Evolutionary conservation across 2,329 filamentous ascomycete species (phyloP), one percentile per base, ranked within the genome.

Genomic region (Phaeomoniella chlamydospora): DNA sequence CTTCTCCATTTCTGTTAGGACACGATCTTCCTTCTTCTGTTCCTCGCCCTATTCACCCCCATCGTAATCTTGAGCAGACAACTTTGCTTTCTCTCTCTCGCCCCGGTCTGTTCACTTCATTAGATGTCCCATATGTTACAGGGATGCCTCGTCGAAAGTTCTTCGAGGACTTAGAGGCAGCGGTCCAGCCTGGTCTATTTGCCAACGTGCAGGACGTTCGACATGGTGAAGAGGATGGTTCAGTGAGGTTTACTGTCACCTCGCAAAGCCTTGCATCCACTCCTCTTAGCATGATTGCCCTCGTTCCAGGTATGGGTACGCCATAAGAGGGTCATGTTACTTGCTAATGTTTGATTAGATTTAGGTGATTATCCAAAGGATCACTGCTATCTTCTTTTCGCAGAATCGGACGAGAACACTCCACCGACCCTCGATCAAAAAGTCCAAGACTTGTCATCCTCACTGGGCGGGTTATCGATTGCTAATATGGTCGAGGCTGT

Each of bases 71-170:
- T n/a, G n/a, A n/a, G n/a, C n/a, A n/a, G n/a, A n/a, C n/a, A n/a
- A n/a, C n/a, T n/a, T n/a, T n/a, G n/a, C n/a, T n/a, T n/a, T n/a
- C n/a, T n/a, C n/a, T n/a, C n/a, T n/a, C n/a, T n/a, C n/a, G n/a
- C n/a, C n/a, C n/a, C n/a, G n/a, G n/a, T n/a, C n/a, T n/a, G n/a
- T n/a, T n/a, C n/a, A n/a, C n/a, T n/a, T n/a, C n/a, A n/a, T n/a
- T n/a, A n/a, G n/a, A n/a, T n/a, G n/a, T n/a, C n/a, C n/a, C n/a
- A n/a, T n/a, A n/a, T n/a, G n/a, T n/a, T n/a, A n/a, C n/a, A n/a
- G n/a, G n/a, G 18, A 86, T 86, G 81, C 69, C 75, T 43, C 68
- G 76, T 39, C 71, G 68, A 47, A 67, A 70, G 22, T 87, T 82
- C 53, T 63, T 74, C 33, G 59, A 63, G 35, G 79, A 87, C 50